These are phyloP conservation scores for Mrakia hoshinonis DNA, from an alignment of 768 basidiomycete genomes.

Conservation along the genomic window DNA sequence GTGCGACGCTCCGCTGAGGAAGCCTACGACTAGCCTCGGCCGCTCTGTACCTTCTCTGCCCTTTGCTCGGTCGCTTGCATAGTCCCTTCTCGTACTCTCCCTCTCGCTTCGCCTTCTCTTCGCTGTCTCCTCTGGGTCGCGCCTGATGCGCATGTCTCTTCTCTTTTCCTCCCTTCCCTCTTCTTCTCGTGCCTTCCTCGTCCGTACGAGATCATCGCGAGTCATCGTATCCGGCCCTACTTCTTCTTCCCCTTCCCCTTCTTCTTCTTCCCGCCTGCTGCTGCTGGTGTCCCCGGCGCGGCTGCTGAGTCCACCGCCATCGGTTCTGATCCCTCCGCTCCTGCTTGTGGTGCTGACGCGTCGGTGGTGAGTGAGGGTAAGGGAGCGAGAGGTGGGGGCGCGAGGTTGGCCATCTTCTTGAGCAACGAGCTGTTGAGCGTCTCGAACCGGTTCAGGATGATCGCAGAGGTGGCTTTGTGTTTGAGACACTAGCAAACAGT, in stretches of 20 bases:
- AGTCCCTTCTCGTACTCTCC: too few relatives aligned
- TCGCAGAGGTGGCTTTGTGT: slow-evolving; percentile 88
- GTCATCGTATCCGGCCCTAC: neutral
- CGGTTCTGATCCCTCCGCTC: neutral
- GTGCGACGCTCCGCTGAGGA: slow-evolving; percentile 21
- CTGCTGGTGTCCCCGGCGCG: neutral
- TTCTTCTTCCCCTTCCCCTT: slow-evolving; percentile 27
- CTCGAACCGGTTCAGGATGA: slow-evolving; percentile 95
- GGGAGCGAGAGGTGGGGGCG: neutral
- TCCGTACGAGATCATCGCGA: neutral
- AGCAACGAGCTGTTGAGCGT: slow-evolving; percentile 52
- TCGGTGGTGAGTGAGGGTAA: neutral
- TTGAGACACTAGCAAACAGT: slow-evolving; percentile 67
- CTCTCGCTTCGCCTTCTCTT: neutral
- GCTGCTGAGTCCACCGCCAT: neutral
- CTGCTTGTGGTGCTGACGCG: neutral
- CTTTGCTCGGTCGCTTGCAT: too few relatives aligned
- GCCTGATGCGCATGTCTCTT: neutral
- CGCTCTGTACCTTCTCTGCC: too few relatives aligned
- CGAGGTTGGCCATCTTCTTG: slow-evolving; percentile 11
- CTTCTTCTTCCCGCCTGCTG: slow-evolving; percentile 19
- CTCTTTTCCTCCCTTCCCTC: neutral
- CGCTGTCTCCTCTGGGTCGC: neutral
- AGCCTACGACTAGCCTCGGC: slow-evolving; percentile 13
- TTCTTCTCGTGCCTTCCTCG: neutral